These are phyloP conservation scores for Camellia japonica DNA, from an alignment of 148 eudicot species.

Conservation along the genomic window DNA sequence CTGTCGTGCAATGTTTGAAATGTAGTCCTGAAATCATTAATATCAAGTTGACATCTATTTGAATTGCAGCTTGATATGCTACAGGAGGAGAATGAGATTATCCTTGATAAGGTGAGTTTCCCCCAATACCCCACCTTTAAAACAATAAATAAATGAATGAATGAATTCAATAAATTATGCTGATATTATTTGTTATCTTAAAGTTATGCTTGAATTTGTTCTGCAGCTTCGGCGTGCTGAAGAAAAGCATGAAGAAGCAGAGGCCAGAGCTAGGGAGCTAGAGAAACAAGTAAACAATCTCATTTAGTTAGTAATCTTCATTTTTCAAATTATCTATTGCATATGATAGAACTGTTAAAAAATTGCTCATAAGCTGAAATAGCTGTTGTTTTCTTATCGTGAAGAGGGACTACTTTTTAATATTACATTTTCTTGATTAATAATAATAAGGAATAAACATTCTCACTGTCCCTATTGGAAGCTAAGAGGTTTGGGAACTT, in stretches of 20 bases:
- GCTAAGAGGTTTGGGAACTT: not conserved
- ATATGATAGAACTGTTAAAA: not conserved
- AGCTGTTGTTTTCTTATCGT: not conserved
- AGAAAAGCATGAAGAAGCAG: conserved; percentile 82
- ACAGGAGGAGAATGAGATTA: conserved; percentile 88
- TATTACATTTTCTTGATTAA: not conserved
- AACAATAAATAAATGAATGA: not conserved
- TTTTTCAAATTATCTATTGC: not conserved
- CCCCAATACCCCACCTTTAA: conserved; percentile 4
- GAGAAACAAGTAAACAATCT: conserved; percentile 75
- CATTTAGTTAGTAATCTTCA: conserved; percentile 7
- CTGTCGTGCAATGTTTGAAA: not conserved
- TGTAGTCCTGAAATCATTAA: not conserved
- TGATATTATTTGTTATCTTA: not conserved
- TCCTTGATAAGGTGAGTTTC: conserved; percentile 68
- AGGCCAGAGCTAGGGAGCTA: conserved; percentile 85
- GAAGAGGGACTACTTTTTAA: not conserved
- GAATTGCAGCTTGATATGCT: conserved; percentile 93
- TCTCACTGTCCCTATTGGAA: not conserved
- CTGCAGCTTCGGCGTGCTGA: conserved; percentile 83
- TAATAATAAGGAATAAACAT: not conserved
- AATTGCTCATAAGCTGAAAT: not conserved
- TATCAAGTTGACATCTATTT: conserved; percentile 19
- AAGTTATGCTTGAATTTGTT: conserved; percentile 20
- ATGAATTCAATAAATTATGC: not conserved